phyloP scores from a whole-genome alignment of 192 early-diverging fungal species.

The Mortierella antarctica region DNA sequence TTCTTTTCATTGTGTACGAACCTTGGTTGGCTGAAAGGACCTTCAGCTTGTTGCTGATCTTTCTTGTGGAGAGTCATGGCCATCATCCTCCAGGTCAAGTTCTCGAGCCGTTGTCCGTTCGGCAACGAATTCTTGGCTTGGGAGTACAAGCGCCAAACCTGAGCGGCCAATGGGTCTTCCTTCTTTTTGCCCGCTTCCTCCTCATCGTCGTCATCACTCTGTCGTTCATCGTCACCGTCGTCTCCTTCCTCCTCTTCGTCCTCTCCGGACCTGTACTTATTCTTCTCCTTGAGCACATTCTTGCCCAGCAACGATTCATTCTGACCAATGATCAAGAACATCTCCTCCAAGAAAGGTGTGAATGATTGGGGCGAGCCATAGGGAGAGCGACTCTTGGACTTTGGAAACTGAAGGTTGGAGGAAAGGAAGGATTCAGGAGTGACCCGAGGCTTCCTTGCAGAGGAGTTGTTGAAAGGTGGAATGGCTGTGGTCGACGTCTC shows the following conservation, averaged over 20 bases:
- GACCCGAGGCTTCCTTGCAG: too few species aligned
- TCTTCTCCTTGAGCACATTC: too few species aligned
- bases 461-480: too few species aligned
- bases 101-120: constrained; percentile 78
- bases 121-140: constrained; percentile 79
- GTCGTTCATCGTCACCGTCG: neutral
- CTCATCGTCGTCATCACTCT: neutral
- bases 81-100: constrained; percentile 85
- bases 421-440: too few species aligned
- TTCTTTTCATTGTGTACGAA: neutral
- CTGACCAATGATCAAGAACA: too few species aligned
- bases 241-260: neutral
- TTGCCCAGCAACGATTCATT: too few species aligned
- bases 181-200: neutral
- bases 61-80: constrained; percentile 67
- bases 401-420: too few species aligned
- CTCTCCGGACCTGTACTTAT: neutral
- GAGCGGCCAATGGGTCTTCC: constrained; percentile 57
- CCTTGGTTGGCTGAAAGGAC: constrained; percentile 4
- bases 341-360: too few species aligned
- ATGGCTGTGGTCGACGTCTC: too few species aligned
- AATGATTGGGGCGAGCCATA: too few species aligned
- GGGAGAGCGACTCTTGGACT: too few species aligned
- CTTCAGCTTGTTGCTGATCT: constrained; percentile 2
- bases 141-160: constrained; percentile 76